phyloP scores from a whole-genome alignment of 2,329 filamentous ascomycete species.

The Sporothrix curviconia region DNA sequence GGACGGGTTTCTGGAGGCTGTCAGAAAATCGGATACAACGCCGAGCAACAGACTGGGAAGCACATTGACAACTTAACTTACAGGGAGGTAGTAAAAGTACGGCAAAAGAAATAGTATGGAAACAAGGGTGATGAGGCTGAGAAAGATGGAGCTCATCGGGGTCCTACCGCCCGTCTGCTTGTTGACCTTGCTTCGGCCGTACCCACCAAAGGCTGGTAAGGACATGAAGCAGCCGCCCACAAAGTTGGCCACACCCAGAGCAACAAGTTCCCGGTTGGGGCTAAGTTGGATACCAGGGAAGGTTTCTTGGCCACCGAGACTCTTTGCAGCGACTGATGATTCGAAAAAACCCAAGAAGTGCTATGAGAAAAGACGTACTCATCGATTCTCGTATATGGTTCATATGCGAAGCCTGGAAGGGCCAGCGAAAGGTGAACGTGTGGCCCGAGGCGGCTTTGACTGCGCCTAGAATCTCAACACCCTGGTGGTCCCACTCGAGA shows the following conservation, averaged over 20 bases:
- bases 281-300: conserved; percentile 78
- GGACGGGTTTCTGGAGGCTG: conserved; percentile 78
- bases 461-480: conserved; percentile 76
- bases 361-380: conserved; percentile 87
- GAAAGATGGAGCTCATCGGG: conserved; percentile 84
- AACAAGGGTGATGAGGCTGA: conserved; percentile 75
- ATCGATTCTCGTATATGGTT: conserved; percentile 78
- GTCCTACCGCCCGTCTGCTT: conserved; percentile 84
- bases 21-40: too few species aligned
- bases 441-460: conserved; percentile 68
- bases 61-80: conserved; percentile 49
- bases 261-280: conserved; percentile 87
- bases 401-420: conserved; percentile 70
- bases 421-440: conserved; percentile 75
- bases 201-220: conserved; percentile 89
- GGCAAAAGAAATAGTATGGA: conserved; percentile 78
- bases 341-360: conserved; percentile 97
- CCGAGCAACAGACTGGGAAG: too few species aligned
- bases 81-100: conserved; percentile 93
- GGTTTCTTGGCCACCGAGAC: conserved; percentile 62
- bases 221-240: conserved; percentile 87
- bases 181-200: conserved; percentile 93
- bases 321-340: conserved; percentile 92
- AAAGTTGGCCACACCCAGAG: conserved; percentile 85
- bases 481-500: conserved; percentile 70